Base-by-base conservation (phyloP, 768 basidiomycete genomes). In the Mycena polygramma region DNA sequence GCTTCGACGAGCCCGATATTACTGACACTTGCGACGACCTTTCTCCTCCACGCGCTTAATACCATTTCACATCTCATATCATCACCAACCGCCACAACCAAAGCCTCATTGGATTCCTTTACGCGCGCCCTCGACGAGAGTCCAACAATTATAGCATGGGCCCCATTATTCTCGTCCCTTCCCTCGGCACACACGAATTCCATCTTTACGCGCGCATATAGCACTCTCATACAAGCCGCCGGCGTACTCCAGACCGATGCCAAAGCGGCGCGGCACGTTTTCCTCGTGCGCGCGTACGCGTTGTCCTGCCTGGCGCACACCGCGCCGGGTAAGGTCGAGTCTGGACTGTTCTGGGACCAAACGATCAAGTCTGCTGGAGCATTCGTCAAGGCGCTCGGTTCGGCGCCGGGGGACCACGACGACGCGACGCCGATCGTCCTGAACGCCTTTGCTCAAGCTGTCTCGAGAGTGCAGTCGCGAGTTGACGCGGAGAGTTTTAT, bases 301-400 rank as follows among this genome's bases (percentile, higher is more conserved):
- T 80, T 84, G 70, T 87, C 74, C 66, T 91, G 79, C 77, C 78
- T 84, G 69, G 81, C 80, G 13, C 81, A 82, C 63, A 87, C 90
- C 7, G 83, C 85, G 13, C 76, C 83, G 30, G 82, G 87, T 37
- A 82, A 86, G 45, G 73, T 87, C 35, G 84, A 87, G 55, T 79
- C 90, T 4, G 81, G 81, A 55, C 86, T 84, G 0, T 91, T 94
- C 76, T 94, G 93, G 93, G 90, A 91, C 55, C 94, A 94, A 74
- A 83, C 77, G 35, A 82, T 83, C 66, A 90, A 87, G 71, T 88
- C 83, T 75, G 82, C 83, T 24, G 82, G 77, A 17, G 77, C 83
- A n/a, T 87, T 86, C 62, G 80, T 85, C 41, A 86, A 84, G 57
- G 75, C 81, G 1, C 75, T 77, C 0, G 72, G 66, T n/a, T 71